Percentiles rank a stretch among this genome's conserved stretches.
Evolutionary conservation across 2,329 filamentous ascomycete genomes (phyloP).

Genomic region (Fusarium anguioides): DNA sequence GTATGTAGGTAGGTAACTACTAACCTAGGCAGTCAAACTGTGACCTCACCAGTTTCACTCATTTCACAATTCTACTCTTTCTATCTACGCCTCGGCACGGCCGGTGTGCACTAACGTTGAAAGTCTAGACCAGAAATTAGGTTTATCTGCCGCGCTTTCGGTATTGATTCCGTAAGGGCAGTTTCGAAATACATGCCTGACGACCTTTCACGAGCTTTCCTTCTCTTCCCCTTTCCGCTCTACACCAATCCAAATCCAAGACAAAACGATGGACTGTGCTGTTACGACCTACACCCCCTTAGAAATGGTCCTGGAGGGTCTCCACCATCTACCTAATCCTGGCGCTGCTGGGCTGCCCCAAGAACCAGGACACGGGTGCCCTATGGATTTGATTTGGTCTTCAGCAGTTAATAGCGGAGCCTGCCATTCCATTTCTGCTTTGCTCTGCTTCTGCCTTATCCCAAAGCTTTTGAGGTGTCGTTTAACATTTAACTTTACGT

Average conservation of each 20-base stretch:
- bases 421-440: slow-evolving; percentile 28
- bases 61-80: not conserved
- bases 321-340: slow-evolving; percentile 41
- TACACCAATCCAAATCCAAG: not conserved
- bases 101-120: slow-evolving; percentile 12
- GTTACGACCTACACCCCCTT: not conserved
- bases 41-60: slow-evolving; percentile 12
- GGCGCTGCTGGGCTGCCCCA: slow-evolving; percentile 40
- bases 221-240: not conserved
- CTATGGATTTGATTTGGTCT: not conserved
- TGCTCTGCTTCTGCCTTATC: not conserved
- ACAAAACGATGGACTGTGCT: not conserved
- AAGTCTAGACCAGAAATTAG: slow-evolving; percentile 29
- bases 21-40: not conserved
- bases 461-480: slow-evolving; percentile 7
- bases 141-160: slow-evolving; percentile 41
- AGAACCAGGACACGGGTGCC: slow-evolving; percentile 45
- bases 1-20: too few relatives aligned
- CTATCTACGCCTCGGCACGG: slow-evolving; percentile 23
- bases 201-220: slow-evolving; percentile 25
- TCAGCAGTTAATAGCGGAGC: not conserved
- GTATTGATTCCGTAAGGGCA: slow-evolving; percentile 43
- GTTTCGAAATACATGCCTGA: slow-evolving; percentile 17
- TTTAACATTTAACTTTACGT: slow-evolving; percentile 17
- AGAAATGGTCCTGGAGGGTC: slow-evolving; percentile 6